Evolutionary conservation across 192 early-diverging fungal species (phyloP).

Genomic region (Coemansia sp.): DNA sequence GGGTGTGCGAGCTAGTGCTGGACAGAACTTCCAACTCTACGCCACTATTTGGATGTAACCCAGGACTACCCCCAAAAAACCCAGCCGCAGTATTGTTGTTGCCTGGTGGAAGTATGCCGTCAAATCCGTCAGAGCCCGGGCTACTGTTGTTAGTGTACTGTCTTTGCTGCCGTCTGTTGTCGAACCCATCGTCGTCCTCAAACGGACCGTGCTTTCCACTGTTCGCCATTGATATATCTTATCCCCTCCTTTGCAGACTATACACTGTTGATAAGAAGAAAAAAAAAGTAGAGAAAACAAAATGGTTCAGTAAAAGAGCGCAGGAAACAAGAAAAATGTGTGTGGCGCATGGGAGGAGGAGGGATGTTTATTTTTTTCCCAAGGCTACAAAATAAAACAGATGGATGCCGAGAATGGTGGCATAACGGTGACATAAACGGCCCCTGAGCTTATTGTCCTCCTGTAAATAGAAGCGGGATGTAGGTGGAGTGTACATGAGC

Average conservation of each 20-base stretch:
- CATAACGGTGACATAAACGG: no score
- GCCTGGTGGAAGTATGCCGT: constrained; percentile 17
- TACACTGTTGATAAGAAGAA: background rate
- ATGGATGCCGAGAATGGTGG: no score
- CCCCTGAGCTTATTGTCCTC: no score
- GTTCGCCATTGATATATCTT: background rate
- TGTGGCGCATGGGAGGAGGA: background rate
- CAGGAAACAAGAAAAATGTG: background rate
- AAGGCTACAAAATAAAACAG: no score
- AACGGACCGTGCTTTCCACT: background rate
- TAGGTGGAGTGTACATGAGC: no score
- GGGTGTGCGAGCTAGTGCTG: constrained; percentile 46
- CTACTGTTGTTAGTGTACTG: constrained; percentile 14
- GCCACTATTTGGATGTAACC: constrained; percentile 4
- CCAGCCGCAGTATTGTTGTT: constrained; percentile 17
- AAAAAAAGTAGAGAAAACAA: background rate
- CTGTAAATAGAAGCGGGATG: no score
- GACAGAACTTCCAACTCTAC: constrained; percentile 52
- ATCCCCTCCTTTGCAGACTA: background rate
- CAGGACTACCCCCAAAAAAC: constrained; percentile 20
- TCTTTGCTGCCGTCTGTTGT: background rate
- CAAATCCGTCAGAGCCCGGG: constrained; percentile 26
- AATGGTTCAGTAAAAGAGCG: background rate
- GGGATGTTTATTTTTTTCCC: no score
- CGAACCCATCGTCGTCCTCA: constrained; percentile 22